Evolutionary conservation across 306 rosid species (phyloP).

Genomic region (Cucurbita maxima): DNA sequence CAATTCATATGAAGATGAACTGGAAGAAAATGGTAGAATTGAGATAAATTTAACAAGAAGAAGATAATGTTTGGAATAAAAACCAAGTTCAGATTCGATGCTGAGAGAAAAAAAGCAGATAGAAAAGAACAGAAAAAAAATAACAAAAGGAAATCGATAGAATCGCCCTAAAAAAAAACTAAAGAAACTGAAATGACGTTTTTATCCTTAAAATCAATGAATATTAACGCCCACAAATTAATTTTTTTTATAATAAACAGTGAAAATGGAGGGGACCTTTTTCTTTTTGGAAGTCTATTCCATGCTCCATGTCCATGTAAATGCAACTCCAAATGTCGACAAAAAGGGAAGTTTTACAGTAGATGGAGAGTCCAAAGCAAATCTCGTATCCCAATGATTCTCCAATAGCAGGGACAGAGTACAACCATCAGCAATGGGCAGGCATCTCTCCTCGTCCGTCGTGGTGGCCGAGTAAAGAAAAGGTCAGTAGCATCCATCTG

Average conservation of each 20-base stretch:
- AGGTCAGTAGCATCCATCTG: background rate
- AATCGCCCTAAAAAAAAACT: background rate
- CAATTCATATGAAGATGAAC: background rate
- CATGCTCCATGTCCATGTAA: slow-evolving; percentile 1
- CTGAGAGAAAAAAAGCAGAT: background rate
- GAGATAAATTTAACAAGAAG: background rate
- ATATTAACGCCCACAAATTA: background rate
- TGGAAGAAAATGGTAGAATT: background rate
- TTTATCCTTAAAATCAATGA: background rate
- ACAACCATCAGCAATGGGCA: background rate
- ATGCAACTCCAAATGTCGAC: background rate
- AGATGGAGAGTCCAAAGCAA: background rate
- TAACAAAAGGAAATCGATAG: background rate
- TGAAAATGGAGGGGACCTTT: background rate
- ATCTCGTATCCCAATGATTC: slow-evolving; percentile 1
- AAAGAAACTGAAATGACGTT: background rate
- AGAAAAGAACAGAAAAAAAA: background rate
- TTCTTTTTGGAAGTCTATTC: background rate
- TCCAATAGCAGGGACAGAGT: background rate
- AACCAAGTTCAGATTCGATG: background rate
- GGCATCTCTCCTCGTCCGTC: background rate
- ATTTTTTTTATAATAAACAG: background rate
- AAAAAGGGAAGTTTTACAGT: background rate
- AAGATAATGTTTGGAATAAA: background rate
- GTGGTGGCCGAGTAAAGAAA: background rate